Evolutionary conservation across 768 basidiomycete species (phyloP).

Genomic region (Cubamyces lactineus): DNA sequence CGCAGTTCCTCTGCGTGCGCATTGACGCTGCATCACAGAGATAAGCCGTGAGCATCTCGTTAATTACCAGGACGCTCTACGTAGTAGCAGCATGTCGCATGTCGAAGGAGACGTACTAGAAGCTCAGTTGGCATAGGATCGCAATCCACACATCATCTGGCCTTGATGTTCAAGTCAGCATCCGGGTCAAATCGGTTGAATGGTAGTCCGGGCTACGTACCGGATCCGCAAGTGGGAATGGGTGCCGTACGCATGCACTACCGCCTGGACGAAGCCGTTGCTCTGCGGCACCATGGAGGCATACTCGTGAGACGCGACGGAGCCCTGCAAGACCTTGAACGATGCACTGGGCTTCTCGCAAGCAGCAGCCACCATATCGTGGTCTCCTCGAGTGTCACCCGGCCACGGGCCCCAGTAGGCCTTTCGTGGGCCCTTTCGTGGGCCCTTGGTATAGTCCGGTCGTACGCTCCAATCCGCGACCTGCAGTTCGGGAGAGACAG

Average conservation of each 20-base stretch:
- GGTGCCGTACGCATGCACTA: constrained; percentile 3
- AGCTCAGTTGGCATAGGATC: constrained; percentile 43
- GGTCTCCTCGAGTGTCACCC: too few species aligned
- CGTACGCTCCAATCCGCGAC: too few species aligned
- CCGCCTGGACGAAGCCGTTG: constrained; percentile 5
- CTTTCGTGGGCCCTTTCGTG: too few species aligned
- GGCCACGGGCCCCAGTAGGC: too few species aligned
- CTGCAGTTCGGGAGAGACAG: background rate
- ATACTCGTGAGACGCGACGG: background rate
- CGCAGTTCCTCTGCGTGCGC: constrained; percentile 39
- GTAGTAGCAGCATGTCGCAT: too few species aligned
- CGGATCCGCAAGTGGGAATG: constrained; percentile 11
- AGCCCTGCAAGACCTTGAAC: background rate
- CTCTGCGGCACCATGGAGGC: background rate
- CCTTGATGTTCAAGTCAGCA: constrained; percentile 35
- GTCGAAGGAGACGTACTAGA: constrained; percentile 26
- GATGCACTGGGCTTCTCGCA: too few species aligned
- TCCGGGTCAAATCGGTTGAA: background rate
- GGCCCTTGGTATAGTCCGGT: too few species aligned
- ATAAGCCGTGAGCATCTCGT: background rate
- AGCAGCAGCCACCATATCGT: too few species aligned
- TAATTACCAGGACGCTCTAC: background rate
- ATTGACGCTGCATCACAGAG: constrained; percentile 24
- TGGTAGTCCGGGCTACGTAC: background rate
- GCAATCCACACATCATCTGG: constrained; percentile 56